phyloP scores from a whole-genome alignment of 108 stramenopile genomes.

The Cyclotella distinguenda region DNA sequence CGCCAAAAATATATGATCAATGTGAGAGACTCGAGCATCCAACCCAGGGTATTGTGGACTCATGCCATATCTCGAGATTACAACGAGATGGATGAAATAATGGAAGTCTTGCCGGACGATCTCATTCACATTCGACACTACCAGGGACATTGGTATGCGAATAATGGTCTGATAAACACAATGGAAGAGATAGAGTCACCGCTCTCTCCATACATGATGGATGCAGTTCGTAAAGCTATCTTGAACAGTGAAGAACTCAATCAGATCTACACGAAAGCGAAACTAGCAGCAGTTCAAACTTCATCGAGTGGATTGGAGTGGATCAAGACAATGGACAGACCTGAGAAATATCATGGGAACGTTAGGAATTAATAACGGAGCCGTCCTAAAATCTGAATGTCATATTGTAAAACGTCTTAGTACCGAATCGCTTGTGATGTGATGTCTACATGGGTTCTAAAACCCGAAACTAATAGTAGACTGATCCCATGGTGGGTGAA shows the following conservation, averaged over 20 bases:
- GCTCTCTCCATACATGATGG: conserved; percentile 15
- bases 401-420: too few species aligned
- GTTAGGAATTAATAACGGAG: too few species aligned
- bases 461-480: too few species aligned
- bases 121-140: conserved; percentile 45
- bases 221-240: conserved; percentile 21
- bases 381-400: too few species aligned
- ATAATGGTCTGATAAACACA: conserved; percentile 33
- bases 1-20: conserved; percentile 46
- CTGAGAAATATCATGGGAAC: conserved; percentile 33
- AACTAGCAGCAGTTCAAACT: conserved; percentile 1
- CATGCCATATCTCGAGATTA: conserved; percentile 42
- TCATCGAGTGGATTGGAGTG: conserved; percentile 27
- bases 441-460: too few species aligned
- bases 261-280: conserved; percentile 16
- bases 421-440: too few species aligned
- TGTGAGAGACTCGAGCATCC: conserved; percentile 25
- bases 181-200: conserved; percentile 39
- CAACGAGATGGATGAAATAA: conserved; percentile 39
- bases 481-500: too few species aligned
- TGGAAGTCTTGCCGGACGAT: conserved; percentile 44
- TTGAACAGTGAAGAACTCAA: background rate
- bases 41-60: conserved; percentile 46
- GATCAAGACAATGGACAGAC: conserved; percentile 38
- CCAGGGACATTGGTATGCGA: conserved; percentile 45